phyloP scores from a whole-genome alignment of 805 yeast genomes.

The Cyberlindnera subsufficiens region DNA sequence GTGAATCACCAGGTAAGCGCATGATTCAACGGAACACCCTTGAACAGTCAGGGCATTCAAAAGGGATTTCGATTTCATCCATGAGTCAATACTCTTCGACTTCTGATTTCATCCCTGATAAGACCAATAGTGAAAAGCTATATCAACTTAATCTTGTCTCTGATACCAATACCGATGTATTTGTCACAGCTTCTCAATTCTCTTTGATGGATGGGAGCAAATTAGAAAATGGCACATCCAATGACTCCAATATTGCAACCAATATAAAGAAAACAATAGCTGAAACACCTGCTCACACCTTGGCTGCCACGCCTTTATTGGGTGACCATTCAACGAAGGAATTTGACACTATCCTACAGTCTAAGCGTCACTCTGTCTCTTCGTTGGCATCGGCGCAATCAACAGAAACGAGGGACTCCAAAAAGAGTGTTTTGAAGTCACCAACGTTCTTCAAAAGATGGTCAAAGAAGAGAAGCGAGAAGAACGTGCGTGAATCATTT shows the following conservation, averaged over 20 bases:
- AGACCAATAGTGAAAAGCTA: constrained; percentile 6
- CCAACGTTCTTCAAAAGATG: constrained; percentile 20
- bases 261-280: background rate
- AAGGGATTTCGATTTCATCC: constrained; percentile 17
- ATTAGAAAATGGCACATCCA: background rate
- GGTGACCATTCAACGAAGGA: background rate
- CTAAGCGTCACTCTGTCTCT: background rate
- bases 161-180: constrained; percentile 26
- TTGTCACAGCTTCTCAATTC: constrained; percentile 35
- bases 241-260: background rate
- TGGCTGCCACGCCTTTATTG: background rate
- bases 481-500: constrained; percentile 8
- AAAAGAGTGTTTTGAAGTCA: constrained; percentile 8
- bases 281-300: background rate
- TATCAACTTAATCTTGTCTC: constrained; percentile 15
- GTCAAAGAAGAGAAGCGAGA: constrained; percentile 16
- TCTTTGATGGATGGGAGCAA: constrained; percentile 16
- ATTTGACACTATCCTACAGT: background rate
- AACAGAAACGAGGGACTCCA: background rate
- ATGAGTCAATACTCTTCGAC: constrained; percentile 21
- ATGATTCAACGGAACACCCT: background rate
- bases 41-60: background rate
- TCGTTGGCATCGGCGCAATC: background rate
- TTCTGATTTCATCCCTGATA: constrained; percentile 5
- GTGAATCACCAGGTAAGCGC: background rate